Conservation (phyloP, 345 rosid species). For the Lepidium aucheri region DNA sequence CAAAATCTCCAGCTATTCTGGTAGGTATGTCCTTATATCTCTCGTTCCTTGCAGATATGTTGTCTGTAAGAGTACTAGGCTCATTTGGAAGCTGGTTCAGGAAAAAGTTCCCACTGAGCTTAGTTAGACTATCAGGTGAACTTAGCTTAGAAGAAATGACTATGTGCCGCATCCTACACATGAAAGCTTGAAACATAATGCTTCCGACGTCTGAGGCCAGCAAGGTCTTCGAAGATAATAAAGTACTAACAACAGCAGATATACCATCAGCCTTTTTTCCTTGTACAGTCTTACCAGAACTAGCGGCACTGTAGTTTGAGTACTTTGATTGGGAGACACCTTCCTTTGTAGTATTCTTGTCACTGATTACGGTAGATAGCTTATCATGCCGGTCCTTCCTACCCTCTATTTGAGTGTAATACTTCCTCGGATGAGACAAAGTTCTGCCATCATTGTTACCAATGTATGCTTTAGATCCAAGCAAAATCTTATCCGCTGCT, state of each 20-base stretch:
- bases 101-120: conserved; percentile 49
- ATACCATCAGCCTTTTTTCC: conserved; percentile 44
- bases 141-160: conserved; percentile 41
- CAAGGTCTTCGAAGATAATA: conserved; percentile 54
- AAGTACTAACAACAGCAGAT: conserved; percentile 42
- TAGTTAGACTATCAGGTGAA: conserved; percentile 44
- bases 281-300: conserved; percentile 40
- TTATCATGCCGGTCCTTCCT: conserved; percentile 42
- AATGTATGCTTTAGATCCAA: conserved; percentile 39
- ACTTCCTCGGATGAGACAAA: conserved; percentile 36
- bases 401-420: conserved; percentile 64
- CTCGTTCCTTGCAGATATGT: conserved; percentile 64
- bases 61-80: conserved; percentile 67
- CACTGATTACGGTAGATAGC: conserved; percentile 32
- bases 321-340: conserved; percentile 41
- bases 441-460: conserved; percentile 36
- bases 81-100: conserved; percentile 70
- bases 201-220: conserved; percentile 88
- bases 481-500: conserved; percentile 51
- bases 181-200: conserved; percentile 76
- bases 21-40: conserved; percentile 81
- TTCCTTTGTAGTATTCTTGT: conserved; percentile 39
- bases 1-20: conserved; percentile 90
- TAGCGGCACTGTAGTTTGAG: conserved; percentile 47
- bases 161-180: conserved; percentile 82